Conservation (phyloP, 2,329 filamentous ascomycete species). For the Beauveria rudraprayagi region DNA sequence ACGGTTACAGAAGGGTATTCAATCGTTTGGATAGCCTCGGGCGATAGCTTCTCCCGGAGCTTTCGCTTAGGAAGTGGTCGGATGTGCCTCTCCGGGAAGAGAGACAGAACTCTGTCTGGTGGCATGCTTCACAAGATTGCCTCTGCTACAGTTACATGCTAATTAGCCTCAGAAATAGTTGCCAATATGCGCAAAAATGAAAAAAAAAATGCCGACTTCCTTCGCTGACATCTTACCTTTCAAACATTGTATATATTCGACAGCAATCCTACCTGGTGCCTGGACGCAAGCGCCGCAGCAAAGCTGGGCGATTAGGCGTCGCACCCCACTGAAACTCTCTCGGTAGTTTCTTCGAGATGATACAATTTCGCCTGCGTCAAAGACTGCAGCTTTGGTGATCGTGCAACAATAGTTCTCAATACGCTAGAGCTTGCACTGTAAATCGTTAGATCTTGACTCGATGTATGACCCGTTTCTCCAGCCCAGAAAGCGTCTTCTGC, state of each 20-base stretch:
- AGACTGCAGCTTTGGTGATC: neutral
- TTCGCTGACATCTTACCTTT: conserved; percentile 32
- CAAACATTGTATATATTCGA: conserved; percentile 26
- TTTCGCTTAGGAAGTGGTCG: conserved; percentile 84
- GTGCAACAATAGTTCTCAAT: neutral
- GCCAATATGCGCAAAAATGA: neutral
- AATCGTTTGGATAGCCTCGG: conserved; percentile 75
- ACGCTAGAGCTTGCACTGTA: neutral
- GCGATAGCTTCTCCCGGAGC: conserved; percentile 78
- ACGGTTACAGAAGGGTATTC: conserved; percentile 72
- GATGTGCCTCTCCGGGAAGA: conserved; percentile 86
- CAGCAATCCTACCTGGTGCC: conserved; percentile 4
- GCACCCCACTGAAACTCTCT: neutral
- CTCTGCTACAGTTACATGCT: neutral
- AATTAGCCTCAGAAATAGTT: conserved; percentile 21
- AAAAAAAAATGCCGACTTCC: neutral
- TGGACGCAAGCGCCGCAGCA: conserved; percentile 17
- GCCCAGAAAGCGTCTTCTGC: neutral
- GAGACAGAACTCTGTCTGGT: conserved; percentile 67
- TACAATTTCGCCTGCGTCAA: neutral
- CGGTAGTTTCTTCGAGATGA: neutral
- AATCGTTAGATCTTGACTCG: neutral
- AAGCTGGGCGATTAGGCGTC: conserved; percentile 3
- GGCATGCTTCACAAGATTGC: conserved; percentile 47
- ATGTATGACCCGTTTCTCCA: neutral